Evolutionary conservation across 208 protist species (phyloP).

Genomic region (Vickermania ingenoplastis): DNA sequence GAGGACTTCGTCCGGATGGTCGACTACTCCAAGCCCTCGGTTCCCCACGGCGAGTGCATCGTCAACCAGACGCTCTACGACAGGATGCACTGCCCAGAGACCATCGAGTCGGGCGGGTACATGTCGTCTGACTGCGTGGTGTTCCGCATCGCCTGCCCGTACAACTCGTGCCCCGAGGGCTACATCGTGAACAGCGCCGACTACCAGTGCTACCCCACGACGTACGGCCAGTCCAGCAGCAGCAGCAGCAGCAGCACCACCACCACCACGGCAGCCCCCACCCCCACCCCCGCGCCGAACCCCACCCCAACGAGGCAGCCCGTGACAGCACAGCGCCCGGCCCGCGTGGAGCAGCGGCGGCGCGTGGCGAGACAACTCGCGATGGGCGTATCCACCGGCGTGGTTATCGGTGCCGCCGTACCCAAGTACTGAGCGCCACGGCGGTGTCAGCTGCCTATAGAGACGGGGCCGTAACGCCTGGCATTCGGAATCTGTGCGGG

Average conservation of each 20-base stretch:
- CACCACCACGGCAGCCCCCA: background rate
- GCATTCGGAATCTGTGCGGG: background rate
- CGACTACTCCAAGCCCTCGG: conserved; percentile 8
- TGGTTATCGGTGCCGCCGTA: conserved; percentile 4
- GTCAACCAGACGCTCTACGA: background rate
- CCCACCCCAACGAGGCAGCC: no score
- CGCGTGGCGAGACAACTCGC: background rate
- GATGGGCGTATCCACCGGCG: conserved; percentile 7
- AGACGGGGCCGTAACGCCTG: background rate
- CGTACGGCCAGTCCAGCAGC: background rate
- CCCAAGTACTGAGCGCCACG: background rate
- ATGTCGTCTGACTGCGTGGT: conserved; percentile 25
- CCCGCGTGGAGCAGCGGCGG: background rate
- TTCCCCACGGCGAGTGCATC: conserved; percentile 12
- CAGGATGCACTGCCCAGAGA: background rate
- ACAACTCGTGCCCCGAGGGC: conserved; percentile 14
- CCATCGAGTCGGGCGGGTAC: background rate
- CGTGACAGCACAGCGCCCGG: background rate
- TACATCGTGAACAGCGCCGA: conserved; percentile 16
- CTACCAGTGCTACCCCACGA: conserved; percentile 26
- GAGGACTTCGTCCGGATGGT: conserved; percentile 15
- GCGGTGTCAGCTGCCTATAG: background rate
- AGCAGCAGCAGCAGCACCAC: no score
- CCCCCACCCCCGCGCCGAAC: background rate
- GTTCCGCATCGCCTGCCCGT: conserved; percentile 31